A percentile compares a stretch with the other conserved stretches of the same genome.
phyloP scores from a whole-genome alignment of 176 grass and related monocot genomes.

The sorghum (Sorghum bicolor) region Sorghum_bicolor_NCBIv3 NC_012875.2:54718001-54718500 shows the following conservation, averaged over 20 bases:
- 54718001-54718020: not conserved
- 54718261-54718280: not conserved
- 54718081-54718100: slow-evolving; percentile 2
- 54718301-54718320: not conserved
- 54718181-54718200: not conserved
- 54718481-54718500: not conserved
- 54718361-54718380: slow-evolving; percentile 28
- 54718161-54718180: slow-evolving; percentile 25
- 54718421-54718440: slow-evolving; percentile 1
- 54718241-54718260: slow-evolving; percentile 8
- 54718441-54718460: not conserved
- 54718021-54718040: not conserved
- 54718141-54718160: not conserved
- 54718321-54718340: not conserved
- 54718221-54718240: not conserved
- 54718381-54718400: not conserved
- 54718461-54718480: not conserved
- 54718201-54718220: not conserved
- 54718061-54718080: slow-evolving; percentile 2
- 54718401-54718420: not conserved
- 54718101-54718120: not conserved
- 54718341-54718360: slow-evolving; percentile 17
- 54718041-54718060: slow-evolving; percentile 13
- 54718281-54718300: slow-evolving; percentile 3
- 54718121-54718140: not conserved